Conservation (phyloP, 805 yeast genomes). For the Komagataella pseudopastoris region DNA sequence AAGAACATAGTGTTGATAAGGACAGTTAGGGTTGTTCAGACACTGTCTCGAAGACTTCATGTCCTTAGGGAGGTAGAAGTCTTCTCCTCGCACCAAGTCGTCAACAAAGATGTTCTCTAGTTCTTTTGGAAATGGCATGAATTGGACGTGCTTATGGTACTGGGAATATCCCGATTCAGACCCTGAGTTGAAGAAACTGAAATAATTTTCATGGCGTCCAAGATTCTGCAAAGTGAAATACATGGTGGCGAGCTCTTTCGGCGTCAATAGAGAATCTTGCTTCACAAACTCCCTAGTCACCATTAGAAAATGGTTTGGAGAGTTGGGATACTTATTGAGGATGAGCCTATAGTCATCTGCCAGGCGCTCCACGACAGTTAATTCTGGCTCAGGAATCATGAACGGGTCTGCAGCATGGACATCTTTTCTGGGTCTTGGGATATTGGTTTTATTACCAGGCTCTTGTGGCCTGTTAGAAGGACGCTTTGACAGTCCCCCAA, state of each 20-base stretch:
- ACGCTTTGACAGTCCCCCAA: constrained; percentile 17
- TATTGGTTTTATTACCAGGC: constrained; percentile 12
- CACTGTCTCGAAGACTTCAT: constrained; percentile 33
- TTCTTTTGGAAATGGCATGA: constrained; percentile 53
- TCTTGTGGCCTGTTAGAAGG: constrained; percentile 21
- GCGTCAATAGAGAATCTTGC: constrained; percentile 61
- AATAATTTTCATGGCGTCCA: constrained; percentile 34
- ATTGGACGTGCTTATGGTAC: constrained; percentile 85
- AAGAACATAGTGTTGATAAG: constrained; percentile 76
- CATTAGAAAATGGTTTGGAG: constrained; percentile 64
- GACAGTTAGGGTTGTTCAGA: constrained; percentile 40
- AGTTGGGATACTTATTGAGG: constrained; percentile 79
- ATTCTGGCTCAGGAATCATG: constrained; percentile 61
- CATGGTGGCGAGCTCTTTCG: constrained; percentile 52
- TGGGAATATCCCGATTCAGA: constrained; percentile 88
- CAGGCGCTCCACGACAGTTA: constrained; percentile 43
- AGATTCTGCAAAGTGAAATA: constrained; percentile 39
- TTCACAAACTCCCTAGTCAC: constrained; percentile 64
- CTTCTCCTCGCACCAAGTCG: constrained; percentile 29
- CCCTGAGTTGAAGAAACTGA: constrained; percentile 87
- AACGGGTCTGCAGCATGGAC: constrained; percentile 52
- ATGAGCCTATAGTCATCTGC: constrained; percentile 47
- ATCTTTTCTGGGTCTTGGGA: constrained; percentile 20
- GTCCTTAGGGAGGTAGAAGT: constrained; percentile 38
- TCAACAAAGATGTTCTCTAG: not conserved